These are phyloP conservation scores for Skeletonema potamos DNA, from an alignment of 108 stramenopile genomes.

Conservation along the genomic window DNA sequence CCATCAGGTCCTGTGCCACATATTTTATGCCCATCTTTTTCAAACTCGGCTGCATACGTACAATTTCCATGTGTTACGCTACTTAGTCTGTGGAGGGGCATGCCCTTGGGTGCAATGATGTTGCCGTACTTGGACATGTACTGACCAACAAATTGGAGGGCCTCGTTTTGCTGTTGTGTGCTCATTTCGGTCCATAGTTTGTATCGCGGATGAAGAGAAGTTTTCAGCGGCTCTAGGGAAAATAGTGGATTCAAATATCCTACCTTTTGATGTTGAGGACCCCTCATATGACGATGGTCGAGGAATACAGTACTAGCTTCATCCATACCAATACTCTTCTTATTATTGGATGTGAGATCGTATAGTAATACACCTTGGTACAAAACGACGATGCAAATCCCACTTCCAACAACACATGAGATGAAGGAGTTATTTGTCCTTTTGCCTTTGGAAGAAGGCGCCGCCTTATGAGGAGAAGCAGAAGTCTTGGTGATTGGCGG, in stretches of 20 bases:
- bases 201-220: conserved; percentile 49
- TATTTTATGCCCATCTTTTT: not conserved
- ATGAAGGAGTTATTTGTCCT: no score
- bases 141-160: conserved; percentile 21
- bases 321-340: no score
- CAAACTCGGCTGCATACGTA: conserved; percentile 6
- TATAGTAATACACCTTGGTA: no score
- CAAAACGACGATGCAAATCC: no score
- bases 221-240: conserved; percentile 5
- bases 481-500: no score
- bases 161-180: conserved; percentile 35
- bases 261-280: no score
- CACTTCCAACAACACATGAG: not conserved
- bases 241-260: conserved; percentile 1
- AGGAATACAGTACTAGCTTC: no score
- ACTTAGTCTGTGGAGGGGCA: not conserved
- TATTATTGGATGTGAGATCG: no score
- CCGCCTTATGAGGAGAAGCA: no score
- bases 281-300: no score
- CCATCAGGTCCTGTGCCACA: conserved; percentile 32
- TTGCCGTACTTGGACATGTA: conserved; percentile 49
- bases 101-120: conserved; percentile 10
- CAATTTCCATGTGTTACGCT: conserved; percentile 21
- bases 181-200: conserved; percentile 63
- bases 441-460: no score